Evolutionary conservation across 257 asterid species (phyloP).

Genomic region (Misopates orontium): DNA sequence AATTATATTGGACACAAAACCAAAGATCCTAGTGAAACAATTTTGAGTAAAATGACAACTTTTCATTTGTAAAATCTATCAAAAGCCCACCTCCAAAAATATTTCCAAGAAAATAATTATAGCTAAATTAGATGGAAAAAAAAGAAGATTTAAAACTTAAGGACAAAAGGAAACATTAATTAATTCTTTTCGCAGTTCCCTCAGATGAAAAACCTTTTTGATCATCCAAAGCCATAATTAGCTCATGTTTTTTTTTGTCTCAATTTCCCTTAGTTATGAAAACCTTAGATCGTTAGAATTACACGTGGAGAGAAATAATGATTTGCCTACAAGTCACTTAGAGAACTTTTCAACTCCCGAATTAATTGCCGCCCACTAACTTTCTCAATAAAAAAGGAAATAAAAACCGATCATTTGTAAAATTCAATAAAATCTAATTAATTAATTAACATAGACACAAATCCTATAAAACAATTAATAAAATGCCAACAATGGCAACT

Average conservation of each 20-base stretch:
- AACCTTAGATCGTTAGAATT: constrained; percentile 27
- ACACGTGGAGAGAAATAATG: constrained; percentile 16
- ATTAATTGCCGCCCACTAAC: constrained; percentile 34
- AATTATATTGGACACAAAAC: too few relatives aligned
- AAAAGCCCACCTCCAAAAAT: too few relatives aligned
- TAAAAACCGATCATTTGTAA: constrained; percentile 21
- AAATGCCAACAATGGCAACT: too few relatives aligned
- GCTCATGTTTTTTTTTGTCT: not conserved
- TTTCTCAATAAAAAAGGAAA: constrained; percentile 26
- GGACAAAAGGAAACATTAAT: too few relatives aligned
- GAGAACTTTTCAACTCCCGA: constrained; percentile 7
- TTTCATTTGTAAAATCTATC: too few relatives aligned
- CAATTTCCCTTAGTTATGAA: not conserved
- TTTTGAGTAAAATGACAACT: too few relatives aligned
- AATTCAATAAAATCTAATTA: not conserved
- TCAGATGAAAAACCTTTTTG: not conserved
- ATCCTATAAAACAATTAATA: too few relatives aligned
- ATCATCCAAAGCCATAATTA: not conserved
- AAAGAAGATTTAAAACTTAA: too few relatives aligned
- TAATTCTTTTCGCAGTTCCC: too few relatives aligned
- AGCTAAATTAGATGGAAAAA: too few relatives aligned
- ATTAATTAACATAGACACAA: not conserved
- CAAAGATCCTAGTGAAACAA: too few relatives aligned
- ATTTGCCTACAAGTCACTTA: not conserved
- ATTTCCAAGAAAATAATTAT: too few relatives aligned